Base-by-base conservation (phyloP, 208 protist species). In the Acanthamoeba healyi region DNA sequence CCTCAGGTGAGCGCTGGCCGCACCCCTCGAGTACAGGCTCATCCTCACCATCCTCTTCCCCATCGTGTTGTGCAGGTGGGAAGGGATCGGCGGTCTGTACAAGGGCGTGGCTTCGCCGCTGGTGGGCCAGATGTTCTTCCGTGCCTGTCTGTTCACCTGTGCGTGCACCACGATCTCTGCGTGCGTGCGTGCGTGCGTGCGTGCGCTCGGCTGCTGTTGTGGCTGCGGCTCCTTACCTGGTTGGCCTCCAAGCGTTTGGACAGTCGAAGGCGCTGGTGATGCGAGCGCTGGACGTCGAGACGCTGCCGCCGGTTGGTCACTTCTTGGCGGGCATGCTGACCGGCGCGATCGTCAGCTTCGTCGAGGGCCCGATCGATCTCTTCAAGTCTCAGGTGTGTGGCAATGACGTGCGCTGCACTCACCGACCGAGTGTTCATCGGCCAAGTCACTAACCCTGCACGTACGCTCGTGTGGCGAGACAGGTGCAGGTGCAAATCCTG, bases 61-160 rank as follows among this genome's bases (percentile, higher is more conserved):
- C 54, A 5, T 61, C 22, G 12, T 61, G 29, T n/a, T 24, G 10
- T n/a, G 70, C 70, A 79, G 70, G n/a, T 94, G 84, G 94, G 94
- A 95, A 77, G 94, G 94, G 10, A 34, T 94, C 0, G 74, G 51
- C 24, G 94, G 94, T 6, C 67, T 95, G 26, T 95, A 95, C 94
- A 95, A 95, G 67, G 94, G 94, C 38, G 84, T 95, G 19, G 58
- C 72, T 5, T 93, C 94, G 5, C 94, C 94, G 7, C 51, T 95
- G 14, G 70, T 89, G 67, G 94, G 94, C 19, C 94, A 95, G 88
- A 84, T 95, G 70, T 95, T 95, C 88, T 77, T 94, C 63, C 51
- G 67, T 9, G 72, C 67, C 38, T 38, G 22, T 24, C 88, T 95
- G 44, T 88, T 88, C 51, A 42, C 79, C 1, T 88, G 46, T 88